Percentiles rank a stretch among this genome's conserved stretches.
Evolutionary conservation across 768 basidiomycete genomes (phyloP).

Genomic region (Leccinum incarnatum): DNA sequence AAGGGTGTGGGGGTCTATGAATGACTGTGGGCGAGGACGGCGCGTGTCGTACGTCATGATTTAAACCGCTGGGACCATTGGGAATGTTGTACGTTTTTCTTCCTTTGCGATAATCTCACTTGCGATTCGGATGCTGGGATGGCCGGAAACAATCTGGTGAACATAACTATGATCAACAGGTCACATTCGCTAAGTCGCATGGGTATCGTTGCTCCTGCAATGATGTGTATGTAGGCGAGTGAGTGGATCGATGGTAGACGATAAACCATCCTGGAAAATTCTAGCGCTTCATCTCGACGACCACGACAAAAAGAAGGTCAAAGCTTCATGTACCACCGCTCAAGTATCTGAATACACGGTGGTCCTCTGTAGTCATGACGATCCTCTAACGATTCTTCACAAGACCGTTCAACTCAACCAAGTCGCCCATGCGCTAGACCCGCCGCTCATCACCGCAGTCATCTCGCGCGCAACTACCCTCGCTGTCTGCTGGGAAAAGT

Average conservation of each 20-base stretch:
- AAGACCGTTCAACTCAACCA: constrained; percentile 43
- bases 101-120: constrained; percentile 7
- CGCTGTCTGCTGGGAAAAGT: constrained; percentile 58
- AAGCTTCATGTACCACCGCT: background rate
- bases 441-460: constrained; percentile 43
- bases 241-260: too few relatives aligned
- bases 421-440: constrained; percentile 44
- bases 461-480: constrained; percentile 53
- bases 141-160: background rate
- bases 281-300: background rate
- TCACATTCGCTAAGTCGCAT: background rate
- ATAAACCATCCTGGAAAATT: too few relatives aligned
- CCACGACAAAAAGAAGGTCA: background rate
- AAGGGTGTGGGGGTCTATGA: background rate
- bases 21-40: background rate
- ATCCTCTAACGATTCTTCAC: background rate
- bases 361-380: background rate
- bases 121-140: background rate
- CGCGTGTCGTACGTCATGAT: background rate
- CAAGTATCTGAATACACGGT: too few relatives aligned
- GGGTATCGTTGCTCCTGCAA: background rate
- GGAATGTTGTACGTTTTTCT: constrained; percentile 9
- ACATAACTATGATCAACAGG: background rate
- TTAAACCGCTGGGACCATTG: background rate
- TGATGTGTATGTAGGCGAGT: background rate